Evolutionary conservation across 805 yeast genomes (phyloP), one percentile per base, ranked within the genome.

Genomic region (Myxozyma melibiosi): DNA sequence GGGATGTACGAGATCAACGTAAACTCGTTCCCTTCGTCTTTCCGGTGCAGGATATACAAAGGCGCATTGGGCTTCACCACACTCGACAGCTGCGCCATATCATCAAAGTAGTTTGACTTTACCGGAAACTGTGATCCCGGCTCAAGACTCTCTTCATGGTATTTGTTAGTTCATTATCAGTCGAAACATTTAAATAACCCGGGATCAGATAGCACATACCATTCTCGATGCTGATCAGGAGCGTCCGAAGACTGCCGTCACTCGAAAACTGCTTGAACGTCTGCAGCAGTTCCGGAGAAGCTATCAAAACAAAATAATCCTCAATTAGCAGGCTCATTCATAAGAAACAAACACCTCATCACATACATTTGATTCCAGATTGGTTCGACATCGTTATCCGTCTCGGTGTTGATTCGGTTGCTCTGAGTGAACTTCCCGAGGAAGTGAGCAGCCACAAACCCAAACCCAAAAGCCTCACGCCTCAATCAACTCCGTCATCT

Each of bases 1-100:
- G 99, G 97, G 51, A 92, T 91, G 73, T 79, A 91, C 20, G 94
- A 83, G 44, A 90, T 80, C 66, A 92, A 90, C 2, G 82, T 78
- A 58, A 74, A 76, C n/a, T 67, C 67, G 0, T 64, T 66, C 6
- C 58, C 62, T 37, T 46, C 58, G 18, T 61, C 66, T 24, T 16
- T 31, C 9, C 55, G 75, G 37, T 82, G 69, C 18, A 84, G 68
- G 20, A 86, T 66, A 64, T 84, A 86, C 13, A 74, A 65, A 13
- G 89, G 82, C 24, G 73, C 76, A 1, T 68, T 63, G 24, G 73
- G 76, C 13, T 66, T 62, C 39, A 78, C 58, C 30, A 63, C 65
- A 6, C 65, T 30, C n/a, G 66, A 71, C 6, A 82, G 63, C 5
- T 64, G 48, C 18, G 63, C 63, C 54, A 79, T 74, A 42, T 80